Base-by-base conservation (phyloP, 2,329 filamentous ascomycete species). In the Trichophyton rubrum region DNA sequence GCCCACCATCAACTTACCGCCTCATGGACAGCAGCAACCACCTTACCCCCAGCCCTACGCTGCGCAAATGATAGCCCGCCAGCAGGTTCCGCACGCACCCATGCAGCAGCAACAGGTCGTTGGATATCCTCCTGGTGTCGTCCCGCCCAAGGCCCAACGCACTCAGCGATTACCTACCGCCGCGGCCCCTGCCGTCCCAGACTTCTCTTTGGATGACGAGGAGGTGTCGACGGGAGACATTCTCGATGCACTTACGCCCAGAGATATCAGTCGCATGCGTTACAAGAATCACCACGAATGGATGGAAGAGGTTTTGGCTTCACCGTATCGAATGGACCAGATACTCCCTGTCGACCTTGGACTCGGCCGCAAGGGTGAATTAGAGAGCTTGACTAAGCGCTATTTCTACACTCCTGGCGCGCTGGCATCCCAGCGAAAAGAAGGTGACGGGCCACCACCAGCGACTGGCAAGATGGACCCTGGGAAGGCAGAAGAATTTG, bases 271-370 rank as follows among this genome's bases (percentile, higher is more conserved):
- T 67, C 79, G 89, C 62, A 84, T 85, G 64, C 84, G 93, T 60
- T 99, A 96, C 72, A 87, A 87, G 71, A 90, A 96, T 70, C 95
- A 99, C 68, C 92, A 99, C 68, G 90, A 96, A 72, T 97, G 92
- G 93, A 96, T 99, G 89, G 93, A 97, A 70, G 92, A 99, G 74
- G 86, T 99, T 30, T 82, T 97, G 59, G 89, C 88, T 0, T 97
- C 92, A 1, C 90, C 91, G 0, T 96, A 96, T 70, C 81, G 87
- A 24, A 87, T 92, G 63, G 82, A 82, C 57, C 89, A 95, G 70
- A 95, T 99, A 61, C 84, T 86, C 7, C 90, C 92, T 0, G 84
- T 90, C 2, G 91, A 96, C 70, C 82, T 97, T 38, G 90, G 90
- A 0, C 78, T 97, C 8, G 93, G 93, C 3, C 81, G 88, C 58